phyloP scores from a whole-genome alignment of 495 filamentous ascomycete species.

The Penicillium dipodomyicola region DNA sequence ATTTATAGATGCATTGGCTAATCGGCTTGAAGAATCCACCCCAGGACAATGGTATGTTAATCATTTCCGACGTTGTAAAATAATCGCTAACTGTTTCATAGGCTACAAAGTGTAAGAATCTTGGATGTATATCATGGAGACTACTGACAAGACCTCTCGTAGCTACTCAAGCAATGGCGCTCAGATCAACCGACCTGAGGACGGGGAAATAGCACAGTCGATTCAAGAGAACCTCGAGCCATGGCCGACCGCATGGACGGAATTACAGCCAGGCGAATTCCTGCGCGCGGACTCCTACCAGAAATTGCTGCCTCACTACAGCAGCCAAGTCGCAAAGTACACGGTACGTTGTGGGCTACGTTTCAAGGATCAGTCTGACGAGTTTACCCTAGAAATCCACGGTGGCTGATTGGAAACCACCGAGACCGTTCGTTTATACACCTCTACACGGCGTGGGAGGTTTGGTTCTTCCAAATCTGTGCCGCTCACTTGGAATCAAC shows the following conservation, averaged over 20 bases:
- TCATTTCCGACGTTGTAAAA: not conserved
- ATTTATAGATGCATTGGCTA: constrained; percentile 16
- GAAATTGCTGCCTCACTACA: constrained; percentile 44
- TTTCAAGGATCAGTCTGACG: constrained; percentile 14
- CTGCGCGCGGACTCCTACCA: constrained; percentile 44
- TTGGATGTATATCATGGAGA: constrained; percentile 1
- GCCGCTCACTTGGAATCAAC: constrained; percentile 45
- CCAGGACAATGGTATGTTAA: constrained; percentile 57
- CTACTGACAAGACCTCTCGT: constrained; percentile 15
- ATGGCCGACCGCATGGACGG: constrained; percentile 50
- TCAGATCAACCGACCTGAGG: constrained; percentile 67
- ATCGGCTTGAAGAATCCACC: constrained; percentile 55
- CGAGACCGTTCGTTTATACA: constrained; percentile 60
- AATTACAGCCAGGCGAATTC: constrained; percentile 39
- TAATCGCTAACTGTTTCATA: constrained; percentile 19
- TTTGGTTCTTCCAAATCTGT: constrained; percentile 45
- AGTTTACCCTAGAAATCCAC: constrained; percentile 34
- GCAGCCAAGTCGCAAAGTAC: constrained; percentile 39
- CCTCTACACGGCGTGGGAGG: constrained; percentile 68
- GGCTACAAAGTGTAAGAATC: constrained; percentile 64
- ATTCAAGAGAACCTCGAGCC: constrained; percentile 60
- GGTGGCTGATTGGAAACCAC: constrained; percentile 27
- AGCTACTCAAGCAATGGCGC: constrained; percentile 66
- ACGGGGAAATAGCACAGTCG: constrained; percentile 57
- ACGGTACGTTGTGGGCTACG: constrained; percentile 26